Base-by-base conservation (phyloP, 1,284 basidiomycete genomes). In the Ceratobasidium sp. region DNA sequence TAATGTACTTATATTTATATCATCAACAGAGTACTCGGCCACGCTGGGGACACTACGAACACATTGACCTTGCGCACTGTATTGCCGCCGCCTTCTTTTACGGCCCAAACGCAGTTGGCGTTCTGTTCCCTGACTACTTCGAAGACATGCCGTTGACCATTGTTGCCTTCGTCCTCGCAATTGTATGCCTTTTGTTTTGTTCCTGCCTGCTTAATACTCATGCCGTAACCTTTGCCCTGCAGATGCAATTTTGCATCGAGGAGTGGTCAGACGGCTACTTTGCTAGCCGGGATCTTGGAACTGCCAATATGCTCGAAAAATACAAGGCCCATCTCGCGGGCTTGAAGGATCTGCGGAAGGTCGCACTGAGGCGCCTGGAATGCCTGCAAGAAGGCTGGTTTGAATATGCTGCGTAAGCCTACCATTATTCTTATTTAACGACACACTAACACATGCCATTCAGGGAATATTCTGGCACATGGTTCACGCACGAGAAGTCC, bases 191-290 rank as follows among this genome's bases (percentile, higher is more conserved):
- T 53, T 39, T 39, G 6, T 9, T 16, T 5, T 39, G 9, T 14
- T 66, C 22, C 29, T 8, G 9, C 29, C 24, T 27, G 7, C 22
- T 14, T 34, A 8, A n/a, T 34, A 16, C 9, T n/a, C 14, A 53
- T 13, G 9, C 39, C 16, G 9, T 34, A 29, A 16, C 53, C 13
- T 37, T 19, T 53, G 9, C 13, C 24, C 13, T 41, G 41, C 14
- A 69, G 65, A 39, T 34, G 65, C 51, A 41, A 29, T 69, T 56
- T 31, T 69, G 65, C 19, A 41, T 69, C 34, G 51, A 56, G 13
- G 65, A 69, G 22, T 69, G 65, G 65, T 6, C 37, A 1, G 31
- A 41, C 16, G 65, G 65, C n/a, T 69, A 51, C 29, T 41, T 34
- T 14, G n/a, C 39, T 6, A 69, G 53, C 37, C 31, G 24, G 11